Conservation (phyloP, 306 rosid species). For the Medicago truncatula region DNA sequence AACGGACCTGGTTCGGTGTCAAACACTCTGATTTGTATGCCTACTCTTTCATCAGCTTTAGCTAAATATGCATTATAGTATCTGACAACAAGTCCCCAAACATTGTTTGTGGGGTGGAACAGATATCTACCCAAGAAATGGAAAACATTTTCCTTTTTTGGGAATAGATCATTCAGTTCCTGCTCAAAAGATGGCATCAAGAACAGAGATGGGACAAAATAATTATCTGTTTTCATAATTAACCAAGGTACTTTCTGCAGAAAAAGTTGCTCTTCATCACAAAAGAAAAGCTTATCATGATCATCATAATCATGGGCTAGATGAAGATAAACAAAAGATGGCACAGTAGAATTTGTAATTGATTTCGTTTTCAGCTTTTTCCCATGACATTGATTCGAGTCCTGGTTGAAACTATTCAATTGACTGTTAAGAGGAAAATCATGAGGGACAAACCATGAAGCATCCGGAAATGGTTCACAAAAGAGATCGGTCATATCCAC, state of each 20-base stretch:
- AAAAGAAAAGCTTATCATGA: slow-evolving; percentile 9
- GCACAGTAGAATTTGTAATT: background rate
- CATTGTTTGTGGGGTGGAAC: slow-evolving; percentile 16
- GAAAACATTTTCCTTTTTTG: slow-evolving; percentile 15
- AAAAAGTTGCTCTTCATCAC: background rate
- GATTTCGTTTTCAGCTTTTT: slow-evolving; percentile 1
- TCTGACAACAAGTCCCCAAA: slow-evolving; percentile 18
- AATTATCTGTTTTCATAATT: slow-evolving; percentile 8
- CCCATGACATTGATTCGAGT: background rate
- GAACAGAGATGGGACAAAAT: background rate
- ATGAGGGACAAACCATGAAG: background rate
- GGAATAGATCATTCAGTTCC: slow-evolving; percentile 13
- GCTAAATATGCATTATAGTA: slow-evolving; percentile 20
- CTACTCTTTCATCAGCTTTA: slow-evolving; percentile 8
- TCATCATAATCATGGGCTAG: slow-evolving; percentile 15
- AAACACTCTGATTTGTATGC: slow-evolving; percentile 21
- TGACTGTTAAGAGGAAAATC: slow-evolving; percentile 16
- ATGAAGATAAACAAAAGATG: slow-evolving; percentile 20
- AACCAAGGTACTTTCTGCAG: slow-evolving; percentile 11
- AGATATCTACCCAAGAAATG: slow-evolving; percentile 19
- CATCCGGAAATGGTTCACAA: background rate
- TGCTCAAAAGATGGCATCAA: slow-evolving; percentile 28
- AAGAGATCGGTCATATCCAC: slow-evolving; percentile 9
- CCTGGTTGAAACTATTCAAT: slow-evolving; percentile 6
- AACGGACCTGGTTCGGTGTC: slow-evolving; percentile 18